These are phyloP conservation scores for Alternaria panax DNA, from an alignment of 2,329 filamentous ascomycete genomes.

Conservation along the genomic window DNA sequence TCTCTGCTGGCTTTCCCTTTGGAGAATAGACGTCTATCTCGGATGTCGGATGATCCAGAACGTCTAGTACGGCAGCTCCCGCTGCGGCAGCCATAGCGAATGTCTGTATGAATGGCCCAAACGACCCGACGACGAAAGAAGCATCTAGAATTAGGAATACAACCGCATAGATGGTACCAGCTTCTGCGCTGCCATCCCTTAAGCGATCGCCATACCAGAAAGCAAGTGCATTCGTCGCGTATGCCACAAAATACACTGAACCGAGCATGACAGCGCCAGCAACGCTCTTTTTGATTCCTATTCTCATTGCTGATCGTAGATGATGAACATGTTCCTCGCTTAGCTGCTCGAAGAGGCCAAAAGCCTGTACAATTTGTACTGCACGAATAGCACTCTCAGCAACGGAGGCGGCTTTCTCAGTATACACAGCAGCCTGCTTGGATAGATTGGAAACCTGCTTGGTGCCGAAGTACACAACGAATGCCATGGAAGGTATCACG, in stretches of 20 bases:
- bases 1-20: conserved; percentile 30
- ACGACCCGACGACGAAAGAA: conserved; percentile 68
- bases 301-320: conserved; percentile 44
- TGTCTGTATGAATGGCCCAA: conserved; percentile 68
- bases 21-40: conserved; percentile 50
- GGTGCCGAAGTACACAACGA: conserved; percentile 54
- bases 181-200: conserved; percentile 42
- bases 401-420: conserved; percentile 54
- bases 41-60: conserved; percentile 52
- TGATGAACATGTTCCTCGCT: conserved; percentile 48
- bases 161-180: conserved; percentile 67
- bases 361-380: conserved; percentile 59
- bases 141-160: conserved; percentile 71
- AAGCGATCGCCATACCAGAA: conserved; percentile 54
- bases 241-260: conserved; percentile 55
- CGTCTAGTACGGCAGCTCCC: conserved; percentile 54
- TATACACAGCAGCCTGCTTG: conserved; percentile 48
- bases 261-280: conserved; percentile 54
- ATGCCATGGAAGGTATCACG: conserved; percentile 59
- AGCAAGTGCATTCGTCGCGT: conserved; percentile 55
- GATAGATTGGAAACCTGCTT: conserved; percentile 52
- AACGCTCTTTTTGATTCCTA: conserved; percentile 53
- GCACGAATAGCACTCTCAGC: conserved; percentile 56
- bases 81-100: conserved; percentile 63
- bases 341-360: conserved; percentile 53